These are phyloP conservation scores for Zygnema circumcarinatum DNA, from an alignment of 139 green algal genomes.

Conservation along the genomic window DNA sequence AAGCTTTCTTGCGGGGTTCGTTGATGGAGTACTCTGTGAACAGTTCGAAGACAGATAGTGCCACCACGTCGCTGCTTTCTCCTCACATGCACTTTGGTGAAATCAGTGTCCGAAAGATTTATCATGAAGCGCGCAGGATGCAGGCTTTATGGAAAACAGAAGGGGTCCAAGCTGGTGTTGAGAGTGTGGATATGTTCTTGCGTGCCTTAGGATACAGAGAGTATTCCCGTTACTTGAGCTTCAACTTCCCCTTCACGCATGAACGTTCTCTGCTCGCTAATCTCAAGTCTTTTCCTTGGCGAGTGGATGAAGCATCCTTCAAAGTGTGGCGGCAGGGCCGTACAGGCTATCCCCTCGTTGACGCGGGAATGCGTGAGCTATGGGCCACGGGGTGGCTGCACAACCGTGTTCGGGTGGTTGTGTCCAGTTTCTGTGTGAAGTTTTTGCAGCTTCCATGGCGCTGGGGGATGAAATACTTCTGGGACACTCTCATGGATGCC, in stretches of 20 bases:
- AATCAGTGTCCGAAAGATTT: constrained; percentile 67
- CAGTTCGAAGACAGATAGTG: constrained; percentile 71
- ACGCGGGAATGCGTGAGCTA: constrained; percentile 88
- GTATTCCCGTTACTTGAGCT: constrained; percentile 90
- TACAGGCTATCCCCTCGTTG: constrained; percentile 87
- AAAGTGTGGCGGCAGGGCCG: constrained; percentile 78
- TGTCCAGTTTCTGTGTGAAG: constrained; percentile 84
- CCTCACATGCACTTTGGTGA: constrained; percentile 92
- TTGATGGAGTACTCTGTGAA: constrained; percentile 78
- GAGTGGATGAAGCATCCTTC: constrained; percentile 76
- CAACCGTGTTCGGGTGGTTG: constrained; percentile 82
- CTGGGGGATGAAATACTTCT: constrained; percentile 94
- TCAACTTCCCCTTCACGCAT: constrained; percentile 96
- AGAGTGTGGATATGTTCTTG: constrained; percentile 71
- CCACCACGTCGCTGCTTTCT: constrained; percentile 83
- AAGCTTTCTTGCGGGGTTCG: constrained; percentile 73
- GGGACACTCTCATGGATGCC: constrained; percentile 88
- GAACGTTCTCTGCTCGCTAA: constrained; percentile 89
- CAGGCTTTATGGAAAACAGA: constrained; percentile 50
- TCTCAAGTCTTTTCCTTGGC: constrained; percentile 84
- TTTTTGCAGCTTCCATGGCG: constrained; percentile 92
- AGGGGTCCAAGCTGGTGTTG: not conserved
- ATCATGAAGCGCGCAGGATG: constrained; percentile 42
- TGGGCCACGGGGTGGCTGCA: constrained; percentile 86
- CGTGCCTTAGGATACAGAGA: constrained; percentile 87